Conservation (phyloP, 768 basidiomycete species). For the Trametes cinnabarina region DNA sequence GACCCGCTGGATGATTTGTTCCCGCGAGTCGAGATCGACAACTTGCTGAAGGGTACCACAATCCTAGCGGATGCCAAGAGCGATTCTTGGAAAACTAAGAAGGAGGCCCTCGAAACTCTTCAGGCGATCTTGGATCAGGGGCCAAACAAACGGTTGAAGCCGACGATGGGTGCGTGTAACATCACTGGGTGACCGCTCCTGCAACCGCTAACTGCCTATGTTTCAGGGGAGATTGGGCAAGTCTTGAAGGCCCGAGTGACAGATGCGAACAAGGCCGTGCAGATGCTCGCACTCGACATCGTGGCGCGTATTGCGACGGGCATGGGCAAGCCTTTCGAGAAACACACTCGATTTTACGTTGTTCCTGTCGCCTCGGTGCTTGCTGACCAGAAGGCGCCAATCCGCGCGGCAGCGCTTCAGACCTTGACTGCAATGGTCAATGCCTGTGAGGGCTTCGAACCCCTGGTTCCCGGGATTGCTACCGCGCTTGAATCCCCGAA, state of each 20-base stretch:
- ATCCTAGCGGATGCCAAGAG: slow-evolving; percentile 83
- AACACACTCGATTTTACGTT: slow-evolving; percentile 74
- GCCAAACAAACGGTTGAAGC: slow-evolving; percentile 88
- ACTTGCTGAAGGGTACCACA: slow-evolving; percentile 76
- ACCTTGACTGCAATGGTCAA: slow-evolving; percentile 81
- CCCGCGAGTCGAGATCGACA: slow-evolving; percentile 91
- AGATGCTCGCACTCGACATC: slow-evolving; percentile 85
- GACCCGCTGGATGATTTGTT: slow-evolving; percentile 94
- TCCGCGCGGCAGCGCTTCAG: slow-evolving; percentile 73
- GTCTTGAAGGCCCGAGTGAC: slow-evolving; percentile 84
- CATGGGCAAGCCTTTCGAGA: slow-evolving; percentile 96
- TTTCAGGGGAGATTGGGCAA: slow-evolving; percentile 82
- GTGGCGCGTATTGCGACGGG: slow-evolving; percentile 86
- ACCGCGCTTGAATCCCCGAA: slow-evolving; percentile 83
- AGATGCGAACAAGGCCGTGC: slow-evolving; percentile 94
- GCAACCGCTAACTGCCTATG: slow-evolving; percentile 7
- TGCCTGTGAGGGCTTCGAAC: slow-evolving; percentile 81
- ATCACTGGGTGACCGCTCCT: neutral
- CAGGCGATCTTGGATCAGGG: slow-evolving; percentile 86
- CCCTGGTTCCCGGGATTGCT: slow-evolving; percentile 74
- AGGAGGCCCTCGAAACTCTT: slow-evolving; percentile 87
- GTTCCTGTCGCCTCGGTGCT: slow-evolving; percentile 79
- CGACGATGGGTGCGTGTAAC: slow-evolving; percentile 79
- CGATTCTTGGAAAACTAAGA: slow-evolving; percentile 95
- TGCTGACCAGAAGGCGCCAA: slow-evolving; percentile 88